These are phyloP conservation scores for Ophiostoma australiae DNA, from an alignment of 2,329 filamentous ascomycete species.

Conservation along the genomic window DNA sequence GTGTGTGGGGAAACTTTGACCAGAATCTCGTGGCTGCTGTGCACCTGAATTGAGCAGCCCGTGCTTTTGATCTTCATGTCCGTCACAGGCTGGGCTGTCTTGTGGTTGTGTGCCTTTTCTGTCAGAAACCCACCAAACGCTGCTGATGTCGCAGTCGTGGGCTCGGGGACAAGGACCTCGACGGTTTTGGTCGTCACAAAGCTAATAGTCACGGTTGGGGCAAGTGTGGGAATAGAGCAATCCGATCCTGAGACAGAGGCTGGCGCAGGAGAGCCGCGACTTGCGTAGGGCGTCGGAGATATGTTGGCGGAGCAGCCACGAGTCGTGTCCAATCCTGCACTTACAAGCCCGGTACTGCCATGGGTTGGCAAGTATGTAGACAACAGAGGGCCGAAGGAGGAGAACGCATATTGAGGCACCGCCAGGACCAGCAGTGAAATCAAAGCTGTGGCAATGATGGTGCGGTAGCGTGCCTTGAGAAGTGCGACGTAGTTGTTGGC, in stretches of 20 bases:
- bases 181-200: conserved; percentile 38
- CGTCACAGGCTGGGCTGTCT: conserved; percentile 21
- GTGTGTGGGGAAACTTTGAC: conserved; percentile 49
- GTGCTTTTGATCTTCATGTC: conserved; percentile 33
- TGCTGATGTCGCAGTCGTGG: conserved; percentile 28
- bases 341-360: background rate
- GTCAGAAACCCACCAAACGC: conserved; percentile 41
- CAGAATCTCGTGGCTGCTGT: conserved; percentile 48
- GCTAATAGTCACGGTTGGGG: conserved; percentile 35
- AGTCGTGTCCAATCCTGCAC: background rate
- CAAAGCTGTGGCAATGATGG: background rate
- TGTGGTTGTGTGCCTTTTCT: conserved; percentile 33
- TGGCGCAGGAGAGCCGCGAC: background rate
- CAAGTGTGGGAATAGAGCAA: conserved; percentile 21
- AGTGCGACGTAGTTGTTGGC: background rate
- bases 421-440: background rate
- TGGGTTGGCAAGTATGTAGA: conserved; percentile 1
- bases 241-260: background rate
- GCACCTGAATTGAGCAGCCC: conserved; percentile 44
- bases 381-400: conserved; percentile 3
- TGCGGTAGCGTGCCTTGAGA: conserved; percentile 3
- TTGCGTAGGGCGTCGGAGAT: background rate
- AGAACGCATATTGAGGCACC: background rate
- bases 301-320: background rate
- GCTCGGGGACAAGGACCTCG: conserved; percentile 28